phyloP scores from a whole-genome alignment of 2,329 filamentous ascomycete species.

The Phoma herbarum region DNA sequence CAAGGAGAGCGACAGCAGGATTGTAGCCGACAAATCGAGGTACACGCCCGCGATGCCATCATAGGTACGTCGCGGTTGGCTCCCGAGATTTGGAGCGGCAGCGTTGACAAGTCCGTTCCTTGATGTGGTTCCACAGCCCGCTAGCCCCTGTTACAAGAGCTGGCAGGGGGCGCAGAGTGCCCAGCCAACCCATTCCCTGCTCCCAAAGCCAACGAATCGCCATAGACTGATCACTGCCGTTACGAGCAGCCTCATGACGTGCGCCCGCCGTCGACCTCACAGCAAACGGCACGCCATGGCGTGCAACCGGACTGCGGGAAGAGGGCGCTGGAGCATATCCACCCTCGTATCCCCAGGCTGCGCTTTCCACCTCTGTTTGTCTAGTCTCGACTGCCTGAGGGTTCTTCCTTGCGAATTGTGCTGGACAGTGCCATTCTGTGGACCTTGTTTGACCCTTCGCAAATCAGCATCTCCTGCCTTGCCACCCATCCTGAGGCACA shows the following conservation, averaged over 20 bases:
- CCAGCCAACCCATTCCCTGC: constrained; percentile 16
- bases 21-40: constrained; percentile 5
- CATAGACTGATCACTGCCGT: constrained; percentile 39
- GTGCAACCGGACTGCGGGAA: constrained; percentile 18
- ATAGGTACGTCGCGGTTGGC: constrained; percentile 17
- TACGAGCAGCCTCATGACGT: constrained; percentile 45
- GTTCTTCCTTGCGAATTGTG: constrained; percentile 19
- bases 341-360: constrained; percentile 15
- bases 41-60: constrained; percentile 18
- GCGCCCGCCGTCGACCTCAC: constrained; percentile 14
- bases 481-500: constrained; percentile 9
- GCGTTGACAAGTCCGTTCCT: constrained; percentile 8
- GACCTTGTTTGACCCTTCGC: constrained; percentile 20
- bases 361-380: constrained; percentile 9
- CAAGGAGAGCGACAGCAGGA: constrained; percentile 13
- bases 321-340: constrained; percentile 19
- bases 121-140: constrained; percentile 13
- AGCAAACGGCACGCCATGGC: constrained; percentile 18
- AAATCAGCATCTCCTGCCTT: constrained; percentile 19
- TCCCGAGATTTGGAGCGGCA: constrained; percentile 22
- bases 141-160: constrained; percentile 7
- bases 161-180: constrained; percentile 7
- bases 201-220: constrained; percentile 14
- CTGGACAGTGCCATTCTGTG: constrained; percentile 18
- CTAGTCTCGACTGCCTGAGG: constrained; percentile 12